Conservation (phyloP, 805 yeast genomes). For the Candida sakaeoensis region DNA sequence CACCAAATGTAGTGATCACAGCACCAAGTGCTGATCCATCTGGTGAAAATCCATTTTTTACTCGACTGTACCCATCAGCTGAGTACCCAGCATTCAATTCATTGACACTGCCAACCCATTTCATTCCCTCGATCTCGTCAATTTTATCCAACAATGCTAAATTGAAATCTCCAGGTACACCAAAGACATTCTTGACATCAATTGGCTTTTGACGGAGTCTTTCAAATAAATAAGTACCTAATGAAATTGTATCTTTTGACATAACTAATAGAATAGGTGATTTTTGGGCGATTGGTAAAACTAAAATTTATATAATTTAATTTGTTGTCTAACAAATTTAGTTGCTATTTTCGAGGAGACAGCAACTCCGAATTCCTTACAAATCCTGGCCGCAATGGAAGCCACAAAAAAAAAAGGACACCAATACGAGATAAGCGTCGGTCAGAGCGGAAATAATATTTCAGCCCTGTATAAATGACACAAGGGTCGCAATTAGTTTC, state of each 20-base stretch:
- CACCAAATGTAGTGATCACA: constrained; percentile 71
- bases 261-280: too few relatives aligned
- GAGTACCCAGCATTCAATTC: constrained; percentile 88
- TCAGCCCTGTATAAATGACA: too few relatives aligned
- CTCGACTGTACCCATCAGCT: constrained; percentile 81
- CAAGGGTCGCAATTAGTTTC: too few relatives aligned
- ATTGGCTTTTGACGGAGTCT: constrained; percentile 54
- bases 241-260: constrained; percentile 41
- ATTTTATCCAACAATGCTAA: constrained; percentile 63
- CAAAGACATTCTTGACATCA: constrained; percentile 51
- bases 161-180: constrained; percentile 79
- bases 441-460: too few relatives aligned
- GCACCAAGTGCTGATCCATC: constrained; percentile 31
- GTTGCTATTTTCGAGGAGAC: constrained; percentile 2
- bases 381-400: too few relatives aligned
- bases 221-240: constrained; percentile 63
- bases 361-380: not conserved
- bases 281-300: not conserved
- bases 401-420: too few relatives aligned
- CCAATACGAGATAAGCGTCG: too few relatives aligned
- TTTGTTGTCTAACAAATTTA: not conserved
- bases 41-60: constrained; percentile 48
- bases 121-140: constrained; percentile 45
- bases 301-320: not conserved
- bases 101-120: constrained; percentile 82